Evolutionary conservation across 2,329 filamentous ascomycete genomes (phyloP).

Genomic region (Ceratocystis diversiconidia): DNA sequence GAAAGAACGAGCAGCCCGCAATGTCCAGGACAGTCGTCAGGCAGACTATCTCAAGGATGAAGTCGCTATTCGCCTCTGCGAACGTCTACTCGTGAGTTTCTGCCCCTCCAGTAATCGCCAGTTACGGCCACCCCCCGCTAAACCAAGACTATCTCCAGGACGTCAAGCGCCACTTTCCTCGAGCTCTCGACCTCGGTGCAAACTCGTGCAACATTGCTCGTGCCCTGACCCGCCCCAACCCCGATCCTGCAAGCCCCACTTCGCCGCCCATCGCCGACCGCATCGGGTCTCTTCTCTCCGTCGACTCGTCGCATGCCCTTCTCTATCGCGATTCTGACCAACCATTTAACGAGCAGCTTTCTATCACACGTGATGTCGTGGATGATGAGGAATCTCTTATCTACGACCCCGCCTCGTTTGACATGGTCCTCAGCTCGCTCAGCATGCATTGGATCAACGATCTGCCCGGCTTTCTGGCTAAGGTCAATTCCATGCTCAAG

Average conservation of each 20-base stretch:
- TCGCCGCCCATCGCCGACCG: slow-evolving; percentile 54
- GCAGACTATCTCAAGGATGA: slow-evolving; percentile 92
- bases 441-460: slow-evolving; percentile 98
- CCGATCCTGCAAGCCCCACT: slow-evolving; percentile 43
- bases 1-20: slow-evolving; percentile 66
- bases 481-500: slow-evolving; percentile 77
- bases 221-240: slow-evolving; percentile 57
- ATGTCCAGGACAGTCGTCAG: slow-evolving; percentile 57
- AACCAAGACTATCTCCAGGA: slow-evolving; percentile 40
- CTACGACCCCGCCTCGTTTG: slow-evolving; percentile 63
- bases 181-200: slow-evolving; percentile 81
- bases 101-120: neutral
- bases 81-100: slow-evolving; percentile 57
- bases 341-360: slow-evolving; percentile 59
- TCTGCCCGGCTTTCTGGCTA: slow-evolving; percentile 66
- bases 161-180: slow-evolving; percentile 75
- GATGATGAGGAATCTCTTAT: slow-evolving; percentile 63
- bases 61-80: slow-evolving; percentile 68
- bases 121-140: neutral
- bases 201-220: slow-evolving; percentile 91
- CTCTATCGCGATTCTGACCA: slow-evolving; percentile 66
- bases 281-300: slow-evolving; percentile 61
- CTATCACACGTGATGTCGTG: slow-evolving; percentile 63
- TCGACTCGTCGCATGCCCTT: slow-evolving; percentile 64
- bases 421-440: slow-evolving; percentile 77